Conservation (phyloP, 1,284 basidiomycete species). For the Rugiboletus extremiorientalis region DNA sequence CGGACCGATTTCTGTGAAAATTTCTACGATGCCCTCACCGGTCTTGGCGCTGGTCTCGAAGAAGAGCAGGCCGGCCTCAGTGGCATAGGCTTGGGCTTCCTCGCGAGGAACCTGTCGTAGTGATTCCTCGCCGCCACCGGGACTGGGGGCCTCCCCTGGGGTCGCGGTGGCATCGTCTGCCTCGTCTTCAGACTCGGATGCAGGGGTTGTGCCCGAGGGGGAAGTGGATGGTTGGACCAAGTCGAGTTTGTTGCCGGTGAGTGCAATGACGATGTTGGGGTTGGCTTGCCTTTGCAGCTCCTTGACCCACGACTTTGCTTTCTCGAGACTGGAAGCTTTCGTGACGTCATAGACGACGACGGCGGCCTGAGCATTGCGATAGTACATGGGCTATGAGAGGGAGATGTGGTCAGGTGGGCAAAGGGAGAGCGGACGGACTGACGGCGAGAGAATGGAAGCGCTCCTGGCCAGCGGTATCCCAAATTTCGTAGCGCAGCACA, state of each 20-base stretch:
- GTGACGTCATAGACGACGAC: constrained; percentile 99
- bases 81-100: constrained; percentile 95
- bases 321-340: constrained; percentile 92
- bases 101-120: constrained; percentile 88
- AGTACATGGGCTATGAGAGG: constrained; percentile 87
- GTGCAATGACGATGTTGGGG: constrained; percentile 97
- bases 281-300: constrained; percentile 99
- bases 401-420: constrained; percentile 1
- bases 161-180: constrained; percentile 87
- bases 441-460: constrained; percentile 92
- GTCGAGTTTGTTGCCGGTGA: constrained; percentile 96
- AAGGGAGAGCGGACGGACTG: constrained; percentile 31
- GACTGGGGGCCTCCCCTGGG: constrained; percentile 61
- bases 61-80: constrained; percentile 91
- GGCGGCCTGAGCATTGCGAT: constrained; percentile 97
- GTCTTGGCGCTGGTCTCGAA: constrained; percentile 99
- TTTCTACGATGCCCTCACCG: constrained; percentile 93
- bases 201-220: constrained; percentile 47
- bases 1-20: constrained; percentile 97
- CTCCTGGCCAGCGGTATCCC: constrained; percentile 96
- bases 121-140: constrained; percentile 60
- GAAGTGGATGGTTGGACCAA: constrained; percentile 75
- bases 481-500: constrained; percentile 93
- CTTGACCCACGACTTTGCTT: constrained; percentile 99
- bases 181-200: constrained; percentile 74